phyloP scores from a whole-genome alignment of 371 early-diverging fungal genomes.

The Synchytrium microbalum region DNA sequence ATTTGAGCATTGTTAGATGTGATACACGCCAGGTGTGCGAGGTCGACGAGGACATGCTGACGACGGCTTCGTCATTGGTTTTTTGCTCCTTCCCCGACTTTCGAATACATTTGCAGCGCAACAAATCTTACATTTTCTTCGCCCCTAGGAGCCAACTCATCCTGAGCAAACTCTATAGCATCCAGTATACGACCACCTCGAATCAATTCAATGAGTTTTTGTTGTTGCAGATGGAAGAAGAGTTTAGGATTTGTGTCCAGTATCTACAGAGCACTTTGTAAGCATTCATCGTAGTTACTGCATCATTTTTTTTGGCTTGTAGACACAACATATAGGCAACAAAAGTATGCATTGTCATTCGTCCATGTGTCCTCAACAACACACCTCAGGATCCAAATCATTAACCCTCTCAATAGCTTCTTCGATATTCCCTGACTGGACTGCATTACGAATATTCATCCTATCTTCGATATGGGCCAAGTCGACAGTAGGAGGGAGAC shows the following conservation, averaged over 20 bases:
- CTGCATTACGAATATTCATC: constrained; percentile 85
- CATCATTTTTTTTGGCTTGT: background rate
- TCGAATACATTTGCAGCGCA: background rate
- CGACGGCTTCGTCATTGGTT: background rate
- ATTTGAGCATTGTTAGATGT: constrained; percentile 1
- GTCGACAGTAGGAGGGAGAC: constrained; percentile 67
- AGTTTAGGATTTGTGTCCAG: constrained; percentile 90
- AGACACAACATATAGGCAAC: background rate
- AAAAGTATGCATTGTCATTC: background rate
- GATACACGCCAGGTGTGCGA: background rate
- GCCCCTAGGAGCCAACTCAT: constrained; percentile 92
- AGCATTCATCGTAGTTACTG: background rate
- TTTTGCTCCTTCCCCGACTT: background rate
- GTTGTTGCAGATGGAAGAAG: constrained; percentile 92
- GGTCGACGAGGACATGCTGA: too few relatives aligned
- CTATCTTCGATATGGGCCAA: constrained; percentile 85
- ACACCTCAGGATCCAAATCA: constrained; percentile 92
- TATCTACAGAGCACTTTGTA: constrained; percentile 47
- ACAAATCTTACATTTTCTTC: constrained; percentile 65
- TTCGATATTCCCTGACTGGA: constrained; percentile 83
- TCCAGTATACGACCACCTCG: constrained; percentile 66
- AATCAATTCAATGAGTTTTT: constrained; percentile 89
- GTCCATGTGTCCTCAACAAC: constrained; percentile 3
- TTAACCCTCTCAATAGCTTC: constrained; percentile 92
- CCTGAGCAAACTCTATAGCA: constrained; percentile 92